Conservation (phyloP, 495 filamentous ascomycete species). For the Paragyromitra xinjiangensis region DNA sequence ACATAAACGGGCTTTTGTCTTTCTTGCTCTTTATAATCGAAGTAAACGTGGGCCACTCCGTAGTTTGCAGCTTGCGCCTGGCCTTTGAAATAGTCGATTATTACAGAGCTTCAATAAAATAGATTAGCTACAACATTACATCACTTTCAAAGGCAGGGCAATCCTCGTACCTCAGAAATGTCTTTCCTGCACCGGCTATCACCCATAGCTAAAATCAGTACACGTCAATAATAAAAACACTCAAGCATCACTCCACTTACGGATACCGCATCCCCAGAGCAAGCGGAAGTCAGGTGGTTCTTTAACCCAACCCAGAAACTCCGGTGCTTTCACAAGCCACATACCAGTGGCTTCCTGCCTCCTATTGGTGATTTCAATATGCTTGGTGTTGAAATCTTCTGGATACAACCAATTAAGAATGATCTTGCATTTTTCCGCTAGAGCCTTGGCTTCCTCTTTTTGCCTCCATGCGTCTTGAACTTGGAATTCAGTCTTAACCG, state of each 20-base stretch:
- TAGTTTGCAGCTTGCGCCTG: neutral
- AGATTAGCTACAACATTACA: neutral
- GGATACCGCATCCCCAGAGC: conserved; percentile 29
- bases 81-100: conserved; percentile 37
- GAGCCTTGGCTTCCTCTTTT: neutral
- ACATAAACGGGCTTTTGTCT: conserved; percentile 27
- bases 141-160: neutral
- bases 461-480: neutral
- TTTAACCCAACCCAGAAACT: conserved; percentile 20
- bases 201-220: neutral
- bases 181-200: conserved; percentile 42
- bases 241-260: neutral
- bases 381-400: conserved; percentile 23
- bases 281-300: conserved; percentile 4
- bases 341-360: conserved; percentile 28
- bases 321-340: conserved; percentile 19
- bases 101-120: conserved; percentile 12
- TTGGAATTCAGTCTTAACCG: neutral
- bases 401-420: conserved; percentile 30
- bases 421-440: conserved; percentile 13
- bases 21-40: conserved; percentile 31
- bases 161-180: conserved; percentile 30
- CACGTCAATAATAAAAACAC: neutral
- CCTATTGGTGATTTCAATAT: conserved; percentile 18
- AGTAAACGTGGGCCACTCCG: conserved; percentile 40